Percentiles rank a stretch among this genome's conserved stretches.
These are phyloP conservation scores for Erodium moschatum DNA, from an alignment of 441 rosid genomes.

Conservation along the genomic window DNA sequence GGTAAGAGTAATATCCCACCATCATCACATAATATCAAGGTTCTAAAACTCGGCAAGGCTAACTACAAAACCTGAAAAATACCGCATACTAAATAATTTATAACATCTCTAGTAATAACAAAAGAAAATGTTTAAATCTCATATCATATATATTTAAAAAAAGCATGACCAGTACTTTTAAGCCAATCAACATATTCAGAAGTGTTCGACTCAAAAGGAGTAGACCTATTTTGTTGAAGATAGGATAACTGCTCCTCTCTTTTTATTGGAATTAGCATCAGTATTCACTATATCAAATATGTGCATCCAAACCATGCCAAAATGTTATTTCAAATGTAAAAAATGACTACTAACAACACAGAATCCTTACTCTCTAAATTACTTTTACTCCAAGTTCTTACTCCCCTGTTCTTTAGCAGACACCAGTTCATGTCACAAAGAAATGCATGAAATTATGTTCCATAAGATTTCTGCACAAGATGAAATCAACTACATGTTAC, in stretches of 20 bases:
- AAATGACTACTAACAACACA: not conserved
- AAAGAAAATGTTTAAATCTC: not conserved
- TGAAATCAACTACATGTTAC: constrained; percentile 24
- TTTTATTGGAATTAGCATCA: not conserved
- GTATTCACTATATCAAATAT: constrained; percentile 5
- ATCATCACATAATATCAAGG: not conserved
- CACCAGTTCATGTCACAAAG: not conserved
- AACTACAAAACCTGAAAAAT: not conserved
- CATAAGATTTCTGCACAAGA: not conserved
- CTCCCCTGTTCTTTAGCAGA: not conserved
- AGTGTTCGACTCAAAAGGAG: not conserved
- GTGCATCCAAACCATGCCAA: not conserved
- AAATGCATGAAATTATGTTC: constrained; percentile 9
- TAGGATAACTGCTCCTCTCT: not conserved
- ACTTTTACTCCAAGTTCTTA: not conserved
- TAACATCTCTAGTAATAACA: not conserved
- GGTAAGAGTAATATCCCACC: not conserved
- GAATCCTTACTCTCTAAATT: not conserved
- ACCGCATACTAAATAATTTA: not conserved
- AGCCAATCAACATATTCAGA: not conserved
- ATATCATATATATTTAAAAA: not conserved
- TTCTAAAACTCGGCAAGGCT: too few species aligned
- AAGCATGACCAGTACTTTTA: not conserved
- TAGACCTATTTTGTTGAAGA: not conserved
- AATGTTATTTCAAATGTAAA: not conserved